Percentiles rank a stretch among this genome's conserved stretches.
Conservation (phyloP, 176 grass and related monocot genomes). For the Chrysopogon serrulatus region DNA sequence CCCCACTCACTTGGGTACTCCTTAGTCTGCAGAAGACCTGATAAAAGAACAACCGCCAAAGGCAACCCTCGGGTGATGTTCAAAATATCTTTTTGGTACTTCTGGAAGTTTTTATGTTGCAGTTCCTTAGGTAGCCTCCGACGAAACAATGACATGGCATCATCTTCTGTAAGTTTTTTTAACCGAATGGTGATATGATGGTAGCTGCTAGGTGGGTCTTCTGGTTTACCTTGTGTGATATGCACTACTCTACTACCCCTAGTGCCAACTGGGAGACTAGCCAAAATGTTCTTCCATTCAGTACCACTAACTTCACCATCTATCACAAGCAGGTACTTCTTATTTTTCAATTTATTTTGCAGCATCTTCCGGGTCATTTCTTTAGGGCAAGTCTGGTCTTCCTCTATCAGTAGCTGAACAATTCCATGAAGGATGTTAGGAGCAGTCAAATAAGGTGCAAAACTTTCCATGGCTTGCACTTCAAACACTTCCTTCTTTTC, state of each 20-base stretch:
- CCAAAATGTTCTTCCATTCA: neutral
- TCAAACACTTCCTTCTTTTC: neutral
- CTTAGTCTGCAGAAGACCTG: conserved; percentile 21
- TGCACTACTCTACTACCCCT: neutral
- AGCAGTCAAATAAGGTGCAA: neutral
- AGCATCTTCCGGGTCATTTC: accelerated
- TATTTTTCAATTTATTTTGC: neutral
- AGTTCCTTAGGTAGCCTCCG: neutral
- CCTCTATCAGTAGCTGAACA: neutral
- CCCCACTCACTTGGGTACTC: conserved; percentile 7
- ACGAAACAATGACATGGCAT: neutral
- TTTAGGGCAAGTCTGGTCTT: neutral
- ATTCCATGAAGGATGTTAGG: too few species aligned
- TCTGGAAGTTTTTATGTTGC: neutral
- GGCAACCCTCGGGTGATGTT: conserved; percentile 9
- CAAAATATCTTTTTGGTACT: neutral
- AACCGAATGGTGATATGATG: neutral
- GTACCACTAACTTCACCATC: conserved; percentile 15
- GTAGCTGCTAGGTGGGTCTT: neutral
- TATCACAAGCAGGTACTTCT: neutral
- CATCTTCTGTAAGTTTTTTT: neutral
- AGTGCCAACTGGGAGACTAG: too few species aligned
- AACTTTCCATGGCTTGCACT: neutral
- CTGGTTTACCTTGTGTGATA: neutral
- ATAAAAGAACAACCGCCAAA: conserved; percentile 11